Conservation (phyloP, 306 rosid genomes). For the Prinsepia uniflora region DNA sequence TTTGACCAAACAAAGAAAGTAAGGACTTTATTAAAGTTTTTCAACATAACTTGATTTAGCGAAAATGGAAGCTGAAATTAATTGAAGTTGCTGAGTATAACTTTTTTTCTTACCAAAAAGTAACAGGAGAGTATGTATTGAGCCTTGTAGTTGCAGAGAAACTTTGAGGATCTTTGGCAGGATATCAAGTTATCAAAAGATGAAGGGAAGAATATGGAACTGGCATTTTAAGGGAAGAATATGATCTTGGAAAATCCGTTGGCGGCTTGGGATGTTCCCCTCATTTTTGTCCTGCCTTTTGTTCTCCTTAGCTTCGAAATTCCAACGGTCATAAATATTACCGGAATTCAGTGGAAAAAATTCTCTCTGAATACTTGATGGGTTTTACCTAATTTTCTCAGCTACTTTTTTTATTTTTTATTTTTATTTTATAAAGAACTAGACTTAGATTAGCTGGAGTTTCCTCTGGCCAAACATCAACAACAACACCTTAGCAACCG, state of each 20-base stretch:
- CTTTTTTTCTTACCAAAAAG: neutral
- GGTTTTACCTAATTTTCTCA: too few species aligned
- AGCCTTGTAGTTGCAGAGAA: neutral
- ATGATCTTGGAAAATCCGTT: slow-evolving; percentile 10
- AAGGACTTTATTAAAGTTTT: neutral
- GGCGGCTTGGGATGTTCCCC: slow-evolving; percentile 1
- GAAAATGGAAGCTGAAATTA: neutral
- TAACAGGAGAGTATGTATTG: neutral
- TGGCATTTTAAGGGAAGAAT: neutral
- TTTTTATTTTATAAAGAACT: too few species aligned
- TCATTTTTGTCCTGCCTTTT: neutral
- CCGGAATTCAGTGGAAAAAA: too few species aligned
- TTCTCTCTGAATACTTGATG: too few species aligned
- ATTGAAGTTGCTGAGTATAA: neutral
- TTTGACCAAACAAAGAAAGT: neutral
- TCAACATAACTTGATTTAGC: neutral
- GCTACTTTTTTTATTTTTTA: too few species aligned
- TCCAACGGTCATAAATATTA: too few species aligned
- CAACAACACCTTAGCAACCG: too few species aligned
- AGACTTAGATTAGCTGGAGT: too few species aligned
- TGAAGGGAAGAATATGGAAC: neutral
- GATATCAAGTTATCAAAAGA: neutral
- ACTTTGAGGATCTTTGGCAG: neutral
- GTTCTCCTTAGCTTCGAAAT: too few species aligned
- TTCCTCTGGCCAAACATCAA: too few species aligned